Evolutionary conservation across 2,329 filamentous ascomycete genomes (phyloP).

Genomic region (Zasmidium angulare): DNA sequence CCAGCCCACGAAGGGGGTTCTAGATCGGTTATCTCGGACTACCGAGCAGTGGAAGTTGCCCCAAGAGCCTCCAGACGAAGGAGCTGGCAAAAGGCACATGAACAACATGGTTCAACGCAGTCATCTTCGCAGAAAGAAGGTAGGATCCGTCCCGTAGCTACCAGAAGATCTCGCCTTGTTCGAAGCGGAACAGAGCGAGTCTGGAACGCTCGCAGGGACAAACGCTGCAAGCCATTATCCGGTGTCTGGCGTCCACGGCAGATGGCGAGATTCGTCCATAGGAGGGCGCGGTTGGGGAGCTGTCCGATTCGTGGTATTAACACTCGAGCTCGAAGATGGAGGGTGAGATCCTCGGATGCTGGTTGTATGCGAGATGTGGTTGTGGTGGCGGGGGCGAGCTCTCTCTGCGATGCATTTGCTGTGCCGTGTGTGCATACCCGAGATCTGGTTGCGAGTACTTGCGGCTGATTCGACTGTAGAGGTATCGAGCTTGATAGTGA

Average conservation of each 20-base stretch:
- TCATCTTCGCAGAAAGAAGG: not conserved
- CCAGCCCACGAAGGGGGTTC: not conserved
- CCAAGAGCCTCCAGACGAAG: too few relatives aligned
- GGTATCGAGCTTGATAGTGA: too few relatives aligned
- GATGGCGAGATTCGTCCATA: not conserved
- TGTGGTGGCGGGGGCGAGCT: not conserved
- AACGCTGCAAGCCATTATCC: not conserved
- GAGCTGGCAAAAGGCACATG: not conserved
- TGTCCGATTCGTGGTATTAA: not conserved
- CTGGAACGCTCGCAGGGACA: conserved; percentile 1
- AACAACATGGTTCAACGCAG: not conserved
- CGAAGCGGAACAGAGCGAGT: not conserved
- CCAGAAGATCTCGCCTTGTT: not conserved
- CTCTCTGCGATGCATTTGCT: too few relatives aligned
- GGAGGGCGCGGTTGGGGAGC: not conserved
- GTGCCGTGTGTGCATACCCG: too few relatives aligned
- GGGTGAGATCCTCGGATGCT: not conserved
- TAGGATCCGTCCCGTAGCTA: not conserved
- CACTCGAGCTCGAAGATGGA: not conserved
- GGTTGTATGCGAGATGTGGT: not conserved
- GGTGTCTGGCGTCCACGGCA: not conserved
- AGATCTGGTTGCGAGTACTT: too few relatives aligned
- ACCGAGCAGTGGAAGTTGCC: too few relatives aligned
- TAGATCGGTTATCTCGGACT: not conserved
- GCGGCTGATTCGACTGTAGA: too few relatives aligned